Percentiles rank a stretch among this genome's conserved stretches.
These are phyloP conservation scores for Gossypium mustelinum DNA, from an alignment of 345 rosid species.

Conservation along the genomic window DNA sequence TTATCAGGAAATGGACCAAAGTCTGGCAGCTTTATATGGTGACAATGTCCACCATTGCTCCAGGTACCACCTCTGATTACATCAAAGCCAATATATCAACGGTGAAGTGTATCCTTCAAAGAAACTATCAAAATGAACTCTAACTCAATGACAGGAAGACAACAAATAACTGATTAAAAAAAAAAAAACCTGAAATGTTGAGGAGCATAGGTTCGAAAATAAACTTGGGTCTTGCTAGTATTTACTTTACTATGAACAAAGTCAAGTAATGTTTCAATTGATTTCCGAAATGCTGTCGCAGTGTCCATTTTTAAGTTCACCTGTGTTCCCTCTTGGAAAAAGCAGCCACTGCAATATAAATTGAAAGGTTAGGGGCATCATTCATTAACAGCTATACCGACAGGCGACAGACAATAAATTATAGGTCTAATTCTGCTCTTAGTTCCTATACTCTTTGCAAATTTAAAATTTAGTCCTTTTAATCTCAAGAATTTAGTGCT, in stretches of 20 bases:
- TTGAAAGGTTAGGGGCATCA: constrained; percentile 10
- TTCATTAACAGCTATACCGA: not conserved
- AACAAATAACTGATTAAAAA: not conserved
- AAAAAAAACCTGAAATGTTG: constrained; percentile 58
- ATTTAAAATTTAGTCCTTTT: too few relatives aligned
- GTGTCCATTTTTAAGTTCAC: constrained; percentile 49
- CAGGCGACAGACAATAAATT: not conserved
- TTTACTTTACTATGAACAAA: constrained; percentile 50
- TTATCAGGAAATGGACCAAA: constrained; percentile 26
- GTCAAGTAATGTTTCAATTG: constrained; percentile 41
- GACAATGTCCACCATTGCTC: constrained; percentile 28
- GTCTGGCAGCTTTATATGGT: constrained; percentile 37
- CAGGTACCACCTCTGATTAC: constrained; percentile 51
- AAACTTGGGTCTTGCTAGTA: constrained; percentile 43
- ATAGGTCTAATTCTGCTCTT: too few relatives aligned
- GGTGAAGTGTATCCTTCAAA: not conserved
- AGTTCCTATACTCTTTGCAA: too few relatives aligned
- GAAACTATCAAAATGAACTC: too few relatives aligned
- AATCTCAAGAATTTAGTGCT: too few relatives aligned
- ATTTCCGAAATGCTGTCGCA: constrained; percentile 40
- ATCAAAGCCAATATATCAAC: not conserved
- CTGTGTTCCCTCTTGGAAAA: constrained; percentile 45
- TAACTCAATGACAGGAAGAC: not conserved
- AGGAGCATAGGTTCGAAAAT: constrained; percentile 59
- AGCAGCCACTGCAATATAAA: constrained; percentile 42